Evolutionary conservation across 1,284 basidiomycete species (phyloP), one percentile per base, ranked within the genome.

Genomic region (Pholiota adiposa): DNA sequence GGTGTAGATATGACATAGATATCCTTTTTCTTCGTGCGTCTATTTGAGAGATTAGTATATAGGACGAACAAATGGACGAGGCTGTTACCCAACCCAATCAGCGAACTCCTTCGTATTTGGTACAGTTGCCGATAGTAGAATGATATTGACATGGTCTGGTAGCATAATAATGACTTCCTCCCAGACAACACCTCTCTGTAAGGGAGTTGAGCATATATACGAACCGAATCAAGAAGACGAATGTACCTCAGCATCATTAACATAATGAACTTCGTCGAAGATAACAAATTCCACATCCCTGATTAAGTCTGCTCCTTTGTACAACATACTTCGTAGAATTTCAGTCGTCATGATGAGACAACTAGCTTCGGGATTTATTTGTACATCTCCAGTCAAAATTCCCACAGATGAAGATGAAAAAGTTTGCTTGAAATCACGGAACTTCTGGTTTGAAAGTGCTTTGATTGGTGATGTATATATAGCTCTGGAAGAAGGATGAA

Each of bases 101-200:
- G 97, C 97, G 72, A 99, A 99, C 72, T 99, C 97, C 69, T 93
- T 95, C 1, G 96, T 95, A 71, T 99, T 99, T 2, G 97, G 97
- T 0, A 99, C 97, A 0, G 97, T 99, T 0, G 97, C 97, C 2
- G 97, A 98, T 14, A 99, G 81, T 31, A 99, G 81, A 59, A 99
- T 97, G 70, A 98, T 97, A 73, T 91, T 96, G 72, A 98, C 92
- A 75, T 98, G 96, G 65, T 98, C 96, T 0, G 96, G 96, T 11
- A 98, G 79, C 94, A 98, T 97, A 74, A 99, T 99, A 66, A 99
- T 99, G 33, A 99, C 97, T 77, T 99, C 97, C 76, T 99, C 97
- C 97, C 97, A 99, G 14, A 99, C 97, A 9, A 99, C 97, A 54
- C 97, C 97, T 71, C 97, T 85, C 95, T 97, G 68, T 33, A 46